Evolutionary conservation across 345 rosid species (phyloP), one percentile per base, ranked within the genome.

Genomic region (Odontarrhena argentea): DNA sequence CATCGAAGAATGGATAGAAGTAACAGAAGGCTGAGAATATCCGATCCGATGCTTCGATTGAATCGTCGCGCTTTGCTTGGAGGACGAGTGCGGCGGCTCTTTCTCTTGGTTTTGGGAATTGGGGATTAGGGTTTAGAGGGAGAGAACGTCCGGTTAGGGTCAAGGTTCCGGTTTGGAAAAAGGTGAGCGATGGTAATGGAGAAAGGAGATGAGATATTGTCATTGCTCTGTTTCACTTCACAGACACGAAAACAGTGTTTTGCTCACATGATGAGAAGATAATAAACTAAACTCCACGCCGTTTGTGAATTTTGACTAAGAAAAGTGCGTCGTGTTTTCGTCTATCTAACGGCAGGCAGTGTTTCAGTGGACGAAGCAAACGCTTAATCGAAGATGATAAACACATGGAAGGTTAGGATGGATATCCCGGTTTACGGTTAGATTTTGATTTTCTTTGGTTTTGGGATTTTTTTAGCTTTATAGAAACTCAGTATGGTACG

Each of bases 1-100:
- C 97, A 15, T 93, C 96, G 71, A 93, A 90, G 82, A 93, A 93
- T 6, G 96, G 96, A 72, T 90, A 93, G 65, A 93, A 90, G 82
- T 93, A 93, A 72, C 92, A 84, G 36, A 90, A 50, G 53, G 95
- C 96, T 8, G 98, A 93, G 77, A 93, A 85, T 67, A 93, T 10
- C 55, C 98, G 84, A 79, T 93, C 96, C 1, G 89, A 83, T n/a
- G 72, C 73, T 69, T 86, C 98, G n/a, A 80, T 94, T 15, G 91
- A 80, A 63, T 89, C 74, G 36, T 69, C 68, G 4, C 78, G 76
- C 65, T 84, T 85, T 68, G 93, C 81, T 67, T 79, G 80, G 55
- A 81, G 75, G 6, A 63, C 55, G 57, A 81, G 8, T 56, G 64
- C 30, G 68, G 62, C 47, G 22, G 66, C 52, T 69, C 60, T 72